These are phyloP conservation scores for Amanita pallidorosea DNA, from an alignment of 768 basidiomycete species.

Conservation along the genomic window DNA sequence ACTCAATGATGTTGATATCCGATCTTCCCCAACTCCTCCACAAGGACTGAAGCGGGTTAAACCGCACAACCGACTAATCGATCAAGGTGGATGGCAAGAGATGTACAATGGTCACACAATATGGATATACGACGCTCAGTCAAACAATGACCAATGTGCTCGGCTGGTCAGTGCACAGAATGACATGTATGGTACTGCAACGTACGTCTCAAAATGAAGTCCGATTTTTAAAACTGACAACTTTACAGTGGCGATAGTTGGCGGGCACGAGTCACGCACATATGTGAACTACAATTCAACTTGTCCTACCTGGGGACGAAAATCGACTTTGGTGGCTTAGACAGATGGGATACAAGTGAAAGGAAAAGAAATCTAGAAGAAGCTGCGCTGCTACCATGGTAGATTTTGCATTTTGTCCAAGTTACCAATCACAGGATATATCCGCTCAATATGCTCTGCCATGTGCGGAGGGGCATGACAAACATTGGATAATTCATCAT, in stretches of 20 bases:
- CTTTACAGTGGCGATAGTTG: conserved; percentile 65
- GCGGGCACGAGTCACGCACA: conserved; percentile 60
- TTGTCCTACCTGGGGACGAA: conserved; percentile 48
- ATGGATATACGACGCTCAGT: conserved; percentile 67
- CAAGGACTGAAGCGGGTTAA: conserved; percentile 32
- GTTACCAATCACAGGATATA: not conserved
- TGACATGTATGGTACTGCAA: conserved; percentile 68
- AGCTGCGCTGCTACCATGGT: not conserved
- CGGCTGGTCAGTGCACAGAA: conserved; percentile 52
- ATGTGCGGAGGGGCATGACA: not conserved
- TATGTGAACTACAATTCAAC: conserved; percentile 64
- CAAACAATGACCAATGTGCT: conserved; percentile 56
- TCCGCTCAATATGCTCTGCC: not conserved
- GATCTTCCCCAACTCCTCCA: conserved; percentile 37
- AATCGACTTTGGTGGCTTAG: conserved; percentile 68
- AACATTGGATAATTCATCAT: conserved; percentile 25
- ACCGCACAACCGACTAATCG: conserved; percentile 49
- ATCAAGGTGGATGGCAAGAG: conserved; percentile 61
- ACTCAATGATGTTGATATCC: conserved; percentile 62
- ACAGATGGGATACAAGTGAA: conserved; percentile 61
- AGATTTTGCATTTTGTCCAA: not conserved
- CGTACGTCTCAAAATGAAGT: conserved; percentile 31
- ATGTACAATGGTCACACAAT: conserved; percentile 55
- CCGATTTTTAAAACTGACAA: conserved; percentile 3
- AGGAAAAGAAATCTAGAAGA: conserved; percentile 44